Base-by-base conservation (phyloP, 2,329 filamentous ascomycete species). In the Aspergillus uvarum region DNA sequence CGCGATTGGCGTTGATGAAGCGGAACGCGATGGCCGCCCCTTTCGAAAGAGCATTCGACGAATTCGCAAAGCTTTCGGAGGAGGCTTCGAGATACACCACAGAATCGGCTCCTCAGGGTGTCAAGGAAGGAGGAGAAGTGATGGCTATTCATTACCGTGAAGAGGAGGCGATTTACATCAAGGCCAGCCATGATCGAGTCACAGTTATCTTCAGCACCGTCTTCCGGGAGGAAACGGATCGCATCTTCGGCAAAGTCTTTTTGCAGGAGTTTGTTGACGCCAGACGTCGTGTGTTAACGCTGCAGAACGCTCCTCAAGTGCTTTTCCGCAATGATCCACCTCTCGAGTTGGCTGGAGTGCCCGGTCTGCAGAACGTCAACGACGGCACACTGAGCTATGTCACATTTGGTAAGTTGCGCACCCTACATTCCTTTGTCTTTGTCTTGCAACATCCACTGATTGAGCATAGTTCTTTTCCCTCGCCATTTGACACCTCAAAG, bases 191-290 rank as follows among this genome's bases (percentile, higher is more conserved):
- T 80, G 95, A 99, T 76, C 88, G 95, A 71, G 95, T 99, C 55
- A 99, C 96, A 0, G 93, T 99, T 71, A 99, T 99, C 73, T 99
- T 99, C 84, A 96, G 92, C 79, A 99, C 95, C 47, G 87, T 98
- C 55, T 99, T 99, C 84, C 85, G 92, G 59, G 96, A 99, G 75
- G 96, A 99, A 80, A 99, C 96, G 57, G 95, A 99, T 75, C 85
- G 94, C 63, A 91, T 99, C 59, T 99, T 96, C 72, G 95, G 95
- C 69, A 98, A 97, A 80, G 92, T 99, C 14, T 99, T 99, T 75
- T 87, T 99, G 68, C 93, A 97, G 80, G 95, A 99, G 78, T 99
- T 99, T 67, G 96, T 98, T 59, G 95, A 99, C 79, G 95, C 96
- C 8, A 85, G 95, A 76, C 86, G 93, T 75, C 88, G 95, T 80